Base-by-base conservation (phyloP, 768 basidiomycete species). In the Naematelia encephala region DNA sequence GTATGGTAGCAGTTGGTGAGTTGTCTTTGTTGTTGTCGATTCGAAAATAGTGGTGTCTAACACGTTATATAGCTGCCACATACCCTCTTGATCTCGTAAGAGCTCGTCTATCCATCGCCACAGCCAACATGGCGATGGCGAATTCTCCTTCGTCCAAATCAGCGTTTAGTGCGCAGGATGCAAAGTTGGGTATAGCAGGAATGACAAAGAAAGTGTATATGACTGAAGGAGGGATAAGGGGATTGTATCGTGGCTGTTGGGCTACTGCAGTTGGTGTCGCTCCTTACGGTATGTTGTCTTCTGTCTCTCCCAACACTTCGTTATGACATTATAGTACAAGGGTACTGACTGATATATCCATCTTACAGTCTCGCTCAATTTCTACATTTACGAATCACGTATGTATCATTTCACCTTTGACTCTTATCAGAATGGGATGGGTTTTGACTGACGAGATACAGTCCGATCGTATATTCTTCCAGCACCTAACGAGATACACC, bases 31-130 rank as follows among this genome's bases (percentile, higher is more conserved):
- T 14, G 28, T 27, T 47, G 19, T 22, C 50, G 13, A 13, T 10
- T 29, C 5, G 27, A 51, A 12, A 13, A 21, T 51, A 10, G 47
- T 23, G 54, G 22, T 46, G 14, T 26, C 45, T 57, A 28, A 45
- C n/a, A n/a, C 8, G 12, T 5, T 14, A 19, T 34, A 10, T 51
- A 73, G 72, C 61, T 25, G 69, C 71, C 1, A 78, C 77, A n/a
- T 77, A 92, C 79, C 94, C 94, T 8, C 80, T 98, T 63, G 94
- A 99, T 76, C 86, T 99, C 50, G 89, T 98, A 27, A 84, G 94
- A 45, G 89, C 91, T 23, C 84, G 94, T 30, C 80, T 99, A 58
- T 93, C 90, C 19, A 94, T 98, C 72, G 91, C 90, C 19, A 91
- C 91, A 3, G 88, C 91, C n/a, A 88, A 87, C 49, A 81, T 89